A percentile compares a stretch with the other conserved stretches of the same genome.
Conservation (phyloP, 768 basidiomycete species). For the Boletus rubroflammeus region DNA sequence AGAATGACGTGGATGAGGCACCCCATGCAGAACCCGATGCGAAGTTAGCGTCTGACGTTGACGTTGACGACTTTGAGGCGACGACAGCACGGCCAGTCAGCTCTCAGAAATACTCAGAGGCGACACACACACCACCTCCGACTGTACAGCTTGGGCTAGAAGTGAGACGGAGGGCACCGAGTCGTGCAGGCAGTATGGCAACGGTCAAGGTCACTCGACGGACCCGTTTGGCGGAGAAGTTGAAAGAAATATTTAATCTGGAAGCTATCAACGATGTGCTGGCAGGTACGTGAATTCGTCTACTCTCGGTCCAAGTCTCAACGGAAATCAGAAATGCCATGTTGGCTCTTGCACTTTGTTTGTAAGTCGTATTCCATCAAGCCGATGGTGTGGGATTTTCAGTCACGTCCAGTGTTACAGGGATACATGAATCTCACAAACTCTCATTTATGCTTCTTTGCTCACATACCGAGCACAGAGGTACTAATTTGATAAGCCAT, state of each 20-base stretch:
- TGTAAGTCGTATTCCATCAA: conserved; percentile 49
- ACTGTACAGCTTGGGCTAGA: conserved; percentile 16
- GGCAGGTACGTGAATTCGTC: conserved; percentile 50
- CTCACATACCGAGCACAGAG: conserved; percentile 87
- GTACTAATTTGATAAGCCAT: conserved; percentile 38
- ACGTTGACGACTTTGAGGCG: conserved; percentile 59
- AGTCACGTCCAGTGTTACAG: conserved; percentile 66
- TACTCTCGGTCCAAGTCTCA: neutral
- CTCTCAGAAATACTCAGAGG: conserved; percentile 11
- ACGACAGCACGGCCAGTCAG: conserved; percentile 39
- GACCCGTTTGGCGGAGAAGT: conserved; percentile 76
- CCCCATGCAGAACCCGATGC: conserved; percentile 34
- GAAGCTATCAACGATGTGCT: conserved; percentile 80
- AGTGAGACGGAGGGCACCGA: conserved; percentile 24
- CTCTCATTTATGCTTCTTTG: conserved; percentile 93
- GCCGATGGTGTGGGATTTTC: neutral
- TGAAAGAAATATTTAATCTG: conserved; percentile 85
- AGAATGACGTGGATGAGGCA: conserved; percentile 30
- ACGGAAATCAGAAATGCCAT: conserved; percentile 71
- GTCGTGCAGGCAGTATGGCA: conserved; percentile 61
- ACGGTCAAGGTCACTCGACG: conserved; percentile 69
- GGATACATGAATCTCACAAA: conserved; percentile 97
- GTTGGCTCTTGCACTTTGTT: conserved; percentile 87
- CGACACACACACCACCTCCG: neutral
- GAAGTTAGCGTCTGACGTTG: conserved; percentile 38